These are phyloP conservation scores for Logfia minima DNA, from an alignment of 129 eudicot genomes.

Conservation along the genomic window DNA sequence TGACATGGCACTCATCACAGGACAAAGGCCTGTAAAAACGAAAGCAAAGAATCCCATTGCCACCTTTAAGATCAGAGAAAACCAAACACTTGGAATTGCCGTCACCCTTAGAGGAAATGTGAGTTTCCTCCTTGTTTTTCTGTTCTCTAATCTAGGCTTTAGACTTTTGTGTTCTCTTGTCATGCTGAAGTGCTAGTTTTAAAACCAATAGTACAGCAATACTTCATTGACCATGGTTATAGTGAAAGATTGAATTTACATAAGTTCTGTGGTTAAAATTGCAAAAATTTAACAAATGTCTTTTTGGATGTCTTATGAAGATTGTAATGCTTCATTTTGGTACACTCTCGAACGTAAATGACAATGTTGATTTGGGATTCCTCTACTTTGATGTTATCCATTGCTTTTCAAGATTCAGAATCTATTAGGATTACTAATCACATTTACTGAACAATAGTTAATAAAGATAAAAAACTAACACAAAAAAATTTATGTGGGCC, in stretches of 20 bases:
- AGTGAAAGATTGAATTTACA: not conserved
- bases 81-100: conserved; percentile 75
- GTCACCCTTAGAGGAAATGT: conserved; percentile 91
- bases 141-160: not conserved
- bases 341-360: not conserved
- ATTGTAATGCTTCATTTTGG: not conserved
- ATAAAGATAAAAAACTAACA: not conserved
- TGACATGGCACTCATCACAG: conserved; percentile 86
- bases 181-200: not conserved
- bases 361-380: not conserved
- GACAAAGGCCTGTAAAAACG: conserved; percentile 92
- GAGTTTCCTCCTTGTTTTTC: conserved; percentile 25
- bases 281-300: too few species aligned
- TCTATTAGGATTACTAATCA: not conserved
- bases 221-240: not conserved
- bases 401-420: not conserved
- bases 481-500: not conserved
- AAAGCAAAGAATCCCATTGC: conserved; percentile 93
- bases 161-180: not conserved
- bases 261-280: too few species aligned
- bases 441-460: not conserved
- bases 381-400: not conserved
- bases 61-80: conserved; percentile 80
- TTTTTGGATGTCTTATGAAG: not conserved
- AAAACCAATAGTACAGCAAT: not conserved